Percentiles rank a stretch among this genome's conserved stretches.
Evolutionary conservation across 106 monocot genomes (phyloP).

Genomic region (Phalaenopsis aphrodite): DNA sequence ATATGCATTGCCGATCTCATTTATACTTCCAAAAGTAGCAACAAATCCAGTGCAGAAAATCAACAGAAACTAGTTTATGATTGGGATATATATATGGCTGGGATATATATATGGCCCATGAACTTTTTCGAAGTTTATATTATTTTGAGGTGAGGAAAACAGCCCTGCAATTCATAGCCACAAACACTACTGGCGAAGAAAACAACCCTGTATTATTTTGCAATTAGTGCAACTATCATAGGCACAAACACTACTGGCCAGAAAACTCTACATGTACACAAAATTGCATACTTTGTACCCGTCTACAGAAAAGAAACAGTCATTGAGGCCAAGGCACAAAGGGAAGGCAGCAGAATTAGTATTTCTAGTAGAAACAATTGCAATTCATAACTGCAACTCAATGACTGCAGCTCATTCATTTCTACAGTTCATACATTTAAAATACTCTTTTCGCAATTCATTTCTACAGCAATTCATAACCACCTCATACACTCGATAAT

Average conservation of each 20-base stretch:
- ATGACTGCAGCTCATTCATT: no score
- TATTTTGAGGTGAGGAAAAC: slow-evolving; percentile 94
- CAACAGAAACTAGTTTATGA: slow-evolving; percentile 85
- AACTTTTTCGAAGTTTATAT: slow-evolving; percentile 92
- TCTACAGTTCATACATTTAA: no score
- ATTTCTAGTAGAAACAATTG: background rate
- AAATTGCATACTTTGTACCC: slow-evolving; percentile 8
- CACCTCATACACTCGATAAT: no score
- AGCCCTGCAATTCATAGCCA: slow-evolving; percentile 19
- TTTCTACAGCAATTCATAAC: no score
- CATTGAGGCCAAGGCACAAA: background rate
- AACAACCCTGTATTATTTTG: slow-evolving; percentile 6
- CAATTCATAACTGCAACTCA: no score
- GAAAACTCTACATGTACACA: slow-evolving; percentile 48
- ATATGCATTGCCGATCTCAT: slow-evolving; percentile 97
- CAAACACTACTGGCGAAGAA: no score
- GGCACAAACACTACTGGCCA: slow-evolving; percentile 86
- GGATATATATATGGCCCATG: slow-evolving; percentile 98
- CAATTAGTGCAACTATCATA: slow-evolving; percentile 76
- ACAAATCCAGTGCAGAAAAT: slow-evolving; percentile 68
- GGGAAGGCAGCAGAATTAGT: background rate
- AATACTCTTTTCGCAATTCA: no score
- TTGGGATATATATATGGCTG: slow-evolving; percentile 96
- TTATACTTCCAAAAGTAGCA: slow-evolving; percentile 69
- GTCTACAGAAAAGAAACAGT: background rate